Percentiles rank a stretch among this genome's conserved stretches.
phyloP scores from a whole-genome alignment of 2,329 filamentous ascomycete species.

The Pseudogymnoascus sp. region DNA sequence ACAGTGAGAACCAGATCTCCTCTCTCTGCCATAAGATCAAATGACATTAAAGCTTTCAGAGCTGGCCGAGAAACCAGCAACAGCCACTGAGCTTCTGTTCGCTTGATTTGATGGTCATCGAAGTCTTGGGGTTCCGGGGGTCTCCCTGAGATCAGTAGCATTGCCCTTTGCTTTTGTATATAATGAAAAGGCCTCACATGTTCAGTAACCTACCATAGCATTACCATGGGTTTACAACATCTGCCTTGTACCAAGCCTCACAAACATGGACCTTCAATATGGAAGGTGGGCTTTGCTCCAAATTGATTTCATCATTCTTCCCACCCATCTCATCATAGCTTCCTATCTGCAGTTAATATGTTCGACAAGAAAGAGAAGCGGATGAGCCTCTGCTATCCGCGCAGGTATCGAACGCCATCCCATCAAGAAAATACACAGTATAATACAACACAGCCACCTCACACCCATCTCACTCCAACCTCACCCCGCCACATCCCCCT shows the following conservation, averaged over 20 bases:
- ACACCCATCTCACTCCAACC: neutral
- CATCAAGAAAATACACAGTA: conserved; percentile 8
- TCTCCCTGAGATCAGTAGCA: too few species aligned
- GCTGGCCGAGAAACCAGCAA: too few species aligned
- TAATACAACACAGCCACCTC: neutral
- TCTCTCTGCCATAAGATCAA: too few species aligned
- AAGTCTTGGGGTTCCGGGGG: too few species aligned
- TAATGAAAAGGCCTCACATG: too few species aligned
- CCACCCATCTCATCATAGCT: neutral
- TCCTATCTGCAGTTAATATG: neutral
- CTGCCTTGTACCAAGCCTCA: neutral
- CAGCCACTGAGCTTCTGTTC: too few species aligned
- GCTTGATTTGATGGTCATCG: too few species aligned
- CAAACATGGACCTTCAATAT: neutral
- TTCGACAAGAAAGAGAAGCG: neutral
- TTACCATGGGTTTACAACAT: too few species aligned
- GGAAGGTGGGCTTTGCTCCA: neutral
- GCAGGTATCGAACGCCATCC: neutral
- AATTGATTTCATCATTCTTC: neutral
- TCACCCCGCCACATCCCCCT: neutral
- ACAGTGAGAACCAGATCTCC: too few species aligned
- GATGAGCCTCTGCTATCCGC: neutral
- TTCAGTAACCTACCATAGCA: too few species aligned
- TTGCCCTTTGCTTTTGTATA: too few species aligned
- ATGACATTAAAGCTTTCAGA: too few species aligned